Evolutionary conservation across 1,284 basidiomycete species (phyloP).

Genomic region (Marasmius fiardii): DNA sequence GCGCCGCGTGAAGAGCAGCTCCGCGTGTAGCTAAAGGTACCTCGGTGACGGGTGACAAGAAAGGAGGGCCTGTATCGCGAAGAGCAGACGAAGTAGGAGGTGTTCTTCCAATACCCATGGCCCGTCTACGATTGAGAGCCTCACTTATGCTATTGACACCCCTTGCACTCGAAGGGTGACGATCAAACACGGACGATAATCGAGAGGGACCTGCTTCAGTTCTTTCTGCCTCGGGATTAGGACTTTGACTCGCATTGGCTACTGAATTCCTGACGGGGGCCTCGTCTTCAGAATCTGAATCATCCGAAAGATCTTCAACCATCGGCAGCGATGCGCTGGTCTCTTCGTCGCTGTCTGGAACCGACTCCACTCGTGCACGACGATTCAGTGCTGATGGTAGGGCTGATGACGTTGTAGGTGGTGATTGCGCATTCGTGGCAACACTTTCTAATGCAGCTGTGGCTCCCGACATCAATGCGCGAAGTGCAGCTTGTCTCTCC

Average conservation of each 20-base stretch:
- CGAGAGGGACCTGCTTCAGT: not conserved
- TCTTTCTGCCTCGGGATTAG: not conserved
- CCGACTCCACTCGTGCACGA: not conserved
- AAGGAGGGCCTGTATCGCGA: not conserved
- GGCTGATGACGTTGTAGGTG: not conserved
- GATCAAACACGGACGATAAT: not conserved
- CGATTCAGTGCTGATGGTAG: not conserved
- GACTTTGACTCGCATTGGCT: not conserved
- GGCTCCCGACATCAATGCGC: not conserved
- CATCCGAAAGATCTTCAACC: not conserved
- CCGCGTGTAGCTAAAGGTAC: too few relatives aligned
- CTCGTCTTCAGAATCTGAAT: not conserved
- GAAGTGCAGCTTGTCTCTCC: not conserved
- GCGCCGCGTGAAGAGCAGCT: too few relatives aligned
- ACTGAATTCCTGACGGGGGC: not conserved
- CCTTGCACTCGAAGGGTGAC: not conserved
- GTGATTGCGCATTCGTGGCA: not conserved
- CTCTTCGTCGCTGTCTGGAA: not conserved
- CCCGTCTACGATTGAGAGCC: not conserved
- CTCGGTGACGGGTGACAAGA: not conserved
- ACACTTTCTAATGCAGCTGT: not conserved
- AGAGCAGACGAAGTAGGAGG: not conserved
- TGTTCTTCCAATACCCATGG: not conserved
- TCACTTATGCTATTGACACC: not conserved
- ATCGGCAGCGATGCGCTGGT: not conserved